Evolutionary conservation across 306 rosid genomes (phyloP), one percentile per base, ranked within the genome.

Genomic region (Castanea crenata): DNA sequence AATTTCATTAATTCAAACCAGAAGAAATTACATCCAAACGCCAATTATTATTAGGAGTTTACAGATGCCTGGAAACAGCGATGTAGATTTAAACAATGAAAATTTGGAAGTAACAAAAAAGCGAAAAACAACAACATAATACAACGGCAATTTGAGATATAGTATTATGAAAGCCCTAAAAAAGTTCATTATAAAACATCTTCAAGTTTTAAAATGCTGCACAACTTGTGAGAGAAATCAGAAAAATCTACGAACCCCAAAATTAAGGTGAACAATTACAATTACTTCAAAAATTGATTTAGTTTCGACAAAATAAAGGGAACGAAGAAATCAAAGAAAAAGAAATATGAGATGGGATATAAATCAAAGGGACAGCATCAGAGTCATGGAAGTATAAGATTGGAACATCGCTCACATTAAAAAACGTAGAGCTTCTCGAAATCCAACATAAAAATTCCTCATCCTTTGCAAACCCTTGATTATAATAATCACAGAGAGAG

Each of bases 351-450:
- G 20, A n/a, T 19, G 5, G 56, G 14, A 67, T n/a, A 27, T 0
- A 76, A 6, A 78, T 1, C 49, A 27, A 3, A 27, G 14, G 52
- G 15, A 1, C 7, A 34, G 92, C 91, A 87, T 91, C 89, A 85
- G 89, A 89, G 89, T 89, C 92, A 91, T 91, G 92, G 91, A 91
- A 91, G 92, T 87, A 87, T 80, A 79, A 85, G 81, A 76, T 49
- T 74, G 13, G 70, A 89, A 87, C 95, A 85, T 71, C 56, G 87
- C 91, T 82, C 79, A 87, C 76, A 74, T 27, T 65, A 11, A 27
- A 20, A 52, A 57, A 77, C 29, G 44, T 69, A 83, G 77, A 83
- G 92, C 91, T 91, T 91, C 91, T 87, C 91, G 44, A 65, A 69
- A 83, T 71, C 69, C 20, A 14, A 68, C 18, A 14, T 55, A 55